A percentile compares a stretch with the other conserved stretches of the same genome.
phyloP scores from a whole-genome alignment of 2,329 filamentous ascomycete species.

The Aspergillus viridinutans region DNA sequence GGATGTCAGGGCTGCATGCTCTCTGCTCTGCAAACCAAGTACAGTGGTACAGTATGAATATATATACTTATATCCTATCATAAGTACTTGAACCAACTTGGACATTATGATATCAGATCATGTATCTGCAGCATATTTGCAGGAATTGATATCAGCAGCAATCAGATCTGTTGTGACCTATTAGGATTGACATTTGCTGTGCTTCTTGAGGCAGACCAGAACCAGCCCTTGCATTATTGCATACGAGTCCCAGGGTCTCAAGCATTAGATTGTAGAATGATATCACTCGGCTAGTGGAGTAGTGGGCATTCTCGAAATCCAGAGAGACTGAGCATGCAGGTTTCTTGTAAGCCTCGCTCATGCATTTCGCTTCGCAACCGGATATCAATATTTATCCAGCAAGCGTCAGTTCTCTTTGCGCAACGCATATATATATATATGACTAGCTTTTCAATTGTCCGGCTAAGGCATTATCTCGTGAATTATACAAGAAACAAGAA shows the following conservation, averaged over 20 bases:
- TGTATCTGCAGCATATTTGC: no score
- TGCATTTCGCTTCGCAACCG: neutral
- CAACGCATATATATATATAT: neutral
- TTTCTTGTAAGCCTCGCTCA: neutral
- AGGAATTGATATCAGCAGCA: neutral
- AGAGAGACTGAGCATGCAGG: no score
- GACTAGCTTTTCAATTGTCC: neutral
- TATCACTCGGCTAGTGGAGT: neutral
- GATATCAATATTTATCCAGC: neutral
- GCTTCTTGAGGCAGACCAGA: neutral
- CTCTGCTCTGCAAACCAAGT: no score
- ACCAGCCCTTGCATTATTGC: neutral
- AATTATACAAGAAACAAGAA: neutral
- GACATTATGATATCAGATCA: neutral
- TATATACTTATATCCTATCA: neutral
- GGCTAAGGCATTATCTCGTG: no score
- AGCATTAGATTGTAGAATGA: neutral
- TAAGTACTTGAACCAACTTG: no score
- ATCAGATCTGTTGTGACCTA: neutral
- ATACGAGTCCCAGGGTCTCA: neutral
- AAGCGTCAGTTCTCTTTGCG: no score
- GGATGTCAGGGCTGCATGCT: neutral
- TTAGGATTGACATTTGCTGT: neutral
- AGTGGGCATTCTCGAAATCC: neutral
- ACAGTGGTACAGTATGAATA: neutral